phyloP scores from a whole-genome alignment of 2,329 filamentous ascomycete species.

The Arthrobotrys sinensis region DNA sequence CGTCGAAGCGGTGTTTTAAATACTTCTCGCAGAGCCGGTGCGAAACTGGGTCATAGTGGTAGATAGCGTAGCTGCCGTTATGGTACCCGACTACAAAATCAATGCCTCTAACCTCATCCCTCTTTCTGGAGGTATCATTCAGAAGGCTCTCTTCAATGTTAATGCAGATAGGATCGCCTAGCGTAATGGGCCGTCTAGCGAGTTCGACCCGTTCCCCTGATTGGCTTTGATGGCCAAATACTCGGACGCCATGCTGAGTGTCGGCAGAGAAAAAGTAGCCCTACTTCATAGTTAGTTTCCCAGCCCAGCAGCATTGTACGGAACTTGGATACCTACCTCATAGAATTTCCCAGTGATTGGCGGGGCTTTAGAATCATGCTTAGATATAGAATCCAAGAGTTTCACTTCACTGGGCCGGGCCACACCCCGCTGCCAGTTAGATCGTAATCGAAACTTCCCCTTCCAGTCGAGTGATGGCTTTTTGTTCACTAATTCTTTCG shows the following conservation, averaged over 20 bases:
- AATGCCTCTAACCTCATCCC: slow-evolving; percentile 25
- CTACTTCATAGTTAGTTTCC: slow-evolving; percentile 26
- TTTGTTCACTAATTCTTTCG: slow-evolving; percentile 70
- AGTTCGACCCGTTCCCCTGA: not conserved
- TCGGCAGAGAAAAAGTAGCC: slow-evolving; percentile 53
- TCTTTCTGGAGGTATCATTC: slow-evolving; percentile 33
- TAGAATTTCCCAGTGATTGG: slow-evolving; percentile 47
- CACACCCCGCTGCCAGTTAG: slow-evolving; percentile 85
- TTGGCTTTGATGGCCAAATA: slow-evolving; percentile 23
- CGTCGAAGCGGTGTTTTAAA: slow-evolving; percentile 30
- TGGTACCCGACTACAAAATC: slow-evolving; percentile 53
- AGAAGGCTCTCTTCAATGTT: slow-evolving; percentile 44
- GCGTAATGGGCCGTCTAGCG: not conserved
- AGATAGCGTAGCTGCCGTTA: slow-evolving; percentile 33
- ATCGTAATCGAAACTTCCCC: slow-evolving; percentile 85
- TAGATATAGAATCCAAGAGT: slow-evolving; percentile 9
- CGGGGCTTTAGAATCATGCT: not conserved
- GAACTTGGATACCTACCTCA: slow-evolving; percentile 28
- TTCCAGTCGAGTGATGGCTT: slow-evolving; percentile 83
- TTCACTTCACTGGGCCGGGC: slow-evolving; percentile 17
- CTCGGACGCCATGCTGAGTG: slow-evolving; percentile 34
- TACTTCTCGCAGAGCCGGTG: slow-evolving; percentile 39
- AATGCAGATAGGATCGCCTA: slow-evolving; percentile 47
- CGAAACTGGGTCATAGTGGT: slow-evolving; percentile 32
- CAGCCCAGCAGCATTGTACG: too few species aligned